These are phyloP conservation scores for Suillus placidus DNA, from an alignment of 768 basidiomycete genomes.

Conservation along the genomic window DNA sequence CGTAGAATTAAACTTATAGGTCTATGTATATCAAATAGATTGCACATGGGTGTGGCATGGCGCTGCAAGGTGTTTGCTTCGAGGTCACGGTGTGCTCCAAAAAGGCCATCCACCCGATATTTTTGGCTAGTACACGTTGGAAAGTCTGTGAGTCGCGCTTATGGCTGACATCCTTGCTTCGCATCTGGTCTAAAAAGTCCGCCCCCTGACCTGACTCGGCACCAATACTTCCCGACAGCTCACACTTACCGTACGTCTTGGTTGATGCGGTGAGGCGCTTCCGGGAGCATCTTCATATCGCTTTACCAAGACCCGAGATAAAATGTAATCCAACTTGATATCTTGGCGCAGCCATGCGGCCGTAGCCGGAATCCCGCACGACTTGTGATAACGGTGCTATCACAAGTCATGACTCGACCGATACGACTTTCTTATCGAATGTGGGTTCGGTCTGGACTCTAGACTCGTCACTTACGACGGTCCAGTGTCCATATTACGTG, in stretches of 20 bases:
- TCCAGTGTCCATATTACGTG: too few species aligned
- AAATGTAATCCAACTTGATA: too few species aligned
- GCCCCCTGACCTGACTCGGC: background rate
- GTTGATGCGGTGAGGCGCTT: background rate
- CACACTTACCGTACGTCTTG: background rate
- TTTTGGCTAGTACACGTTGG: background rate
- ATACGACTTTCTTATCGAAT: too few species aligned
- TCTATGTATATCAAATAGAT: conserved; percentile 5
- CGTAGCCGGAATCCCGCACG: too few species aligned
- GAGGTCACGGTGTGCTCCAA: background rate
- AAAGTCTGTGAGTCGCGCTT: background rate
- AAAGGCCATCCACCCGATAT: background rate
- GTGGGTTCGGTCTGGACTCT: too few species aligned
- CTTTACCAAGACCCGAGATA: too few species aligned
- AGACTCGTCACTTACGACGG: too few species aligned
- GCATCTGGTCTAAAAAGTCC: background rate
- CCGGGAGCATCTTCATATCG: too few species aligned
- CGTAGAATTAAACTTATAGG: conserved; percentile 15
- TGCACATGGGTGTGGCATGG: background rate
- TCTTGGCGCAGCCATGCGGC: too few species aligned
- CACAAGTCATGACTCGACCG: too few species aligned
- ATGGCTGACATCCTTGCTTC: background rate
- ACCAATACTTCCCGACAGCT: background rate
- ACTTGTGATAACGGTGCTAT: too few species aligned
- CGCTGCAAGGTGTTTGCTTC: background rate